Evolutionary conservation across 176 grass and related monocot genomes (phyloP).

Genomic region (Cocos nucifera): DNA sequence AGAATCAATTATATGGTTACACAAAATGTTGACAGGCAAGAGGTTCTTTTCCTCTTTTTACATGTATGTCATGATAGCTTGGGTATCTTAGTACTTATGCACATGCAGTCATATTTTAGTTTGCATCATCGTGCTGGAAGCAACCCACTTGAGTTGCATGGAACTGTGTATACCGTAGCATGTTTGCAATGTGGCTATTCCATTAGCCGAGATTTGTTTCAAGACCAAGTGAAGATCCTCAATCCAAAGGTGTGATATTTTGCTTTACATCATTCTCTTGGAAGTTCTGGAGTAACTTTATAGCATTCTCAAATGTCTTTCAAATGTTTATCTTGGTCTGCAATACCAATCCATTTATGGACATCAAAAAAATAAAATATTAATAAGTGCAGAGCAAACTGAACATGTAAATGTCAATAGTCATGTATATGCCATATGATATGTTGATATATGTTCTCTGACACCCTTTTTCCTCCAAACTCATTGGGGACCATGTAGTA

Average conservation of each 20-base stretch:
- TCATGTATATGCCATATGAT: too few species aligned
- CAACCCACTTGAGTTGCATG: constrained; percentile 81
- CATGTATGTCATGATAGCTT: neutral
- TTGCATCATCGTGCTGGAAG: constrained; percentile 86
- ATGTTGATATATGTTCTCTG: too few species aligned
- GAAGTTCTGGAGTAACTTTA: neutral
- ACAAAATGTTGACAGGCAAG: constrained; percentile 95
- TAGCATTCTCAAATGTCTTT: too few species aligned
- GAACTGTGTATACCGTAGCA: constrained; percentile 68
- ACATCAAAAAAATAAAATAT: too few species aligned
- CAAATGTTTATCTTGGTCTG: too few species aligned
- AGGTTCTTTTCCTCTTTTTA: constrained; percentile 5
- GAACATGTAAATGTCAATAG: too few species aligned
- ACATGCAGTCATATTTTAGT: constrained; percentile 29
- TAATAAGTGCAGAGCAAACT: too few species aligned
- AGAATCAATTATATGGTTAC: constrained; percentile 72
- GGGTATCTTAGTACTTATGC: too few species aligned
- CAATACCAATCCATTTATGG: too few species aligned
- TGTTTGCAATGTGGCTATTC: constrained; percentile 67
- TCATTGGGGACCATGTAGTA: too few species aligned
- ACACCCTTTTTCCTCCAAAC: too few species aligned
- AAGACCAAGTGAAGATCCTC: constrained; percentile 65
- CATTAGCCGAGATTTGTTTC: constrained; percentile 62
- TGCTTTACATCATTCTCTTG: constrained; percentile 1
- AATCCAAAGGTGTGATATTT: constrained; percentile 77